Percentiles rank a stretch among this genome's conserved stretches.
phyloP scores from a whole-genome alignment of 306 rosid species.

The Geum urbanum region DNA sequence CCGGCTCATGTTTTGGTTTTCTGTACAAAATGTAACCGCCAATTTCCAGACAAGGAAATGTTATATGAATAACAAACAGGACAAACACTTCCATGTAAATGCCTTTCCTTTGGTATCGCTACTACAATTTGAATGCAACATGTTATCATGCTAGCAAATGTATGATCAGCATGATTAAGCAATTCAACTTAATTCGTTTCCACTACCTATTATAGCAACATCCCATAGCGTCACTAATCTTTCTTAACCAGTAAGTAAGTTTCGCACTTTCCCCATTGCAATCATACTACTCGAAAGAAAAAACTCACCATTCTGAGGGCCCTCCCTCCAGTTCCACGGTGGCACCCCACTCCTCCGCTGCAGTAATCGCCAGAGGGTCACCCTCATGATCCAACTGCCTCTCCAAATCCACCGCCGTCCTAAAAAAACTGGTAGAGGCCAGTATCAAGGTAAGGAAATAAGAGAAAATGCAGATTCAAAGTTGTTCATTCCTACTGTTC shows the following conservation, averaged over 20 bases:
- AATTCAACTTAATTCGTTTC: neutral
- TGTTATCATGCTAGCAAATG: neutral
- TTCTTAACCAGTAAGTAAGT: neutral
- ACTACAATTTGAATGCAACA: neutral
- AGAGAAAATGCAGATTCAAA: no score
- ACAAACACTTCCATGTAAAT: neutral
- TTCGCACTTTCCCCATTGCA: neutral
- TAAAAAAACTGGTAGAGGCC: no score
- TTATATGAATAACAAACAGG: neutral
- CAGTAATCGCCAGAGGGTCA: constrained; percentile 73
- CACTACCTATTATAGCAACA: neutral
- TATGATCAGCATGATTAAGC: neutral
- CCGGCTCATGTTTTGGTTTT: neutral
- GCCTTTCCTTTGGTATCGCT: neutral
- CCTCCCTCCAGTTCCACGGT: constrained; percentile 89
- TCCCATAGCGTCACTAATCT: neutral
- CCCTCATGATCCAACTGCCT: constrained; percentile 79
- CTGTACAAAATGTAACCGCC: neutral
- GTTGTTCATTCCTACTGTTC: no score
- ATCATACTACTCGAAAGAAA: neutral
- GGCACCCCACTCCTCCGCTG: constrained; percentile 71
- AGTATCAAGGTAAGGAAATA: no score
- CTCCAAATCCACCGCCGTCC: constrained; percentile 72
- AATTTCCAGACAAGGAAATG: no score
- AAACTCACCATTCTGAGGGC: constrained; percentile 64